phyloP scores from a whole-genome alignment of 345 rosid species.

The Orychophragmus violaceus region DNA sequence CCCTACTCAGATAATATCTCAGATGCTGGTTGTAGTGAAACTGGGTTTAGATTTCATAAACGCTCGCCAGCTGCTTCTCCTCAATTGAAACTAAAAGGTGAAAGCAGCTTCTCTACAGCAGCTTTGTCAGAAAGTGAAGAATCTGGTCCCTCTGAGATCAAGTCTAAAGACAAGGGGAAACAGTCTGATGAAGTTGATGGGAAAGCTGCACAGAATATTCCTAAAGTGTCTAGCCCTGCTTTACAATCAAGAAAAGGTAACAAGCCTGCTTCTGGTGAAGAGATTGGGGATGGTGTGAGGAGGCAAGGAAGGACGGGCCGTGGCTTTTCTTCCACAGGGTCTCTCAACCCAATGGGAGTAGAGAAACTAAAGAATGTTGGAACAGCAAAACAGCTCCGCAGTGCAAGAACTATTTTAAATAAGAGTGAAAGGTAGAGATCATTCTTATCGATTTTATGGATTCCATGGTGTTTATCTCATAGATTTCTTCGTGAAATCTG shows the following conservation, averaged over 20 bases:
- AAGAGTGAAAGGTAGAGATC: slow-evolving; percentile 66
- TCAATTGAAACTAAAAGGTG: slow-evolving; percentile 54
- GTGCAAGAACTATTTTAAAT: slow-evolving; percentile 61
- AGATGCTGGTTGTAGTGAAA: slow-evolving; percentile 63
- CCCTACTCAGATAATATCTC: slow-evolving; percentile 53
- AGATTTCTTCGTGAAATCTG: slow-evolving; percentile 26
- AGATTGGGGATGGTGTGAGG: slow-evolving; percentile 65
- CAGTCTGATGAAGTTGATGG: slow-evolving; percentile 71
- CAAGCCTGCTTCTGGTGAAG: slow-evolving; percentile 58
- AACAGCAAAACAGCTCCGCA: slow-evolving; percentile 74
- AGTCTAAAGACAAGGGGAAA: slow-evolving; percentile 65
- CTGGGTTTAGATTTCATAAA: slow-evolving; percentile 58
- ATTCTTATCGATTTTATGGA: slow-evolving; percentile 9
- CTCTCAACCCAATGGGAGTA: slow-evolving; percentile 47
- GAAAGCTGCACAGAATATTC: slow-evolving; percentile 55
- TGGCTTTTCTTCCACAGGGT: slow-evolving; percentile 54
- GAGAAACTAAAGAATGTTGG: slow-evolving; percentile 70
- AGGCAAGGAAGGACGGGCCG: slow-evolving; percentile 88
- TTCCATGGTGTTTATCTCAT: slow-evolving; percentile 14
- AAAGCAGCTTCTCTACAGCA: slow-evolving; percentile 55
- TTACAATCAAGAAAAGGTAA: slow-evolving; percentile 67
- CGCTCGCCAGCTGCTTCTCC: slow-evolving; percentile 50
- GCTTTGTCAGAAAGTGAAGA: slow-evolving; percentile 93
- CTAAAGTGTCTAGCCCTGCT: slow-evolving; percentile 49
- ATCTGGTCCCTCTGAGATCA: slow-evolving; percentile 65